Base-by-base conservation (phyloP, 768 basidiomycete species). In the Amanita brunnescens region DNA sequence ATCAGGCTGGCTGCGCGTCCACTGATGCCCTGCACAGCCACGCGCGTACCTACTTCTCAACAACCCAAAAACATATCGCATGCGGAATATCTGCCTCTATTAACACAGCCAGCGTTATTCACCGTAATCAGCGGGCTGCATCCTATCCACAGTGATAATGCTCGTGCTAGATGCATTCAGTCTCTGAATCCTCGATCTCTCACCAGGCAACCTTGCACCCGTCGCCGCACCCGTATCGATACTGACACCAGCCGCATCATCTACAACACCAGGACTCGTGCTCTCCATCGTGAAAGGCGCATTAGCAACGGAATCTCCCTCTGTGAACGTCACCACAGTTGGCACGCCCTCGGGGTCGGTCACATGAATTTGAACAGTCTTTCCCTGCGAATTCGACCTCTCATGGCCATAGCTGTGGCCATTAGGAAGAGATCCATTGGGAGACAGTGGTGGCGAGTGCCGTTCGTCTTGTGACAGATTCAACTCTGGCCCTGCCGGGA, bases 311-410 rank as follows among this genome's bases (percentile, higher is more conserved):
- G n/a, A 16, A 5, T 10, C n/a, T 12, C n/a, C 47, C 5, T 16
- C 23, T 5, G 12, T 21, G 24, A 37, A 16, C 6, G 18, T 26
- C 14, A 49, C 47, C 34, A 49, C 21, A 10, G 26, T 39, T 6
- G 47, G 37, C n/a, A 30, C n/a, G 9, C 37, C 47, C 14, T 39
- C 35, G n/a, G 35, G 33, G 5, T 35, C 37, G 9, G 47, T 21
- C 34, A 49, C 37, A 9, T 49, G 47, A 14, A 49, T 49, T 35
- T 49, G 35, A 29, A 49, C 45, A 21, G 8, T 13, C 21, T 23
- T 42, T 35, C 1, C 32, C 34, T 9, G 35, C 24, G 34, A 7
- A 13, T 10, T 30, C 18, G 18, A 23, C 7, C 10, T 30, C 26
- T 16, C 42, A 14, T 2, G 13, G 26, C 14, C 26, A 7, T 40